These are phyloP conservation scores for Penicillium paxilli DNA, from an alignment of 495 filamentous ascomycete species.

Conservation along the genomic window DNA sequence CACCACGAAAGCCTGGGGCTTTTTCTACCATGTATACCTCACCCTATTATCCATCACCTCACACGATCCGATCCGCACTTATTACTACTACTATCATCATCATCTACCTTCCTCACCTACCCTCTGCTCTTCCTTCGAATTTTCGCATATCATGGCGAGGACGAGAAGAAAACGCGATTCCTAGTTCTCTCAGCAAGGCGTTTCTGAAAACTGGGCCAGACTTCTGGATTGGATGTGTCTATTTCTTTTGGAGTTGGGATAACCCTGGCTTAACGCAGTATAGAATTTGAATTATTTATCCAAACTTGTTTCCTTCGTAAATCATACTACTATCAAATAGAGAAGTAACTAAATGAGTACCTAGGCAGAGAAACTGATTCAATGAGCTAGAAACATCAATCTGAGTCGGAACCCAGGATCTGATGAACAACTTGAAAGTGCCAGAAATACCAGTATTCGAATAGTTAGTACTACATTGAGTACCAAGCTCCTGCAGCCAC, in stretches of 20 bases:
- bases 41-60: not conserved
- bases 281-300: not conserved
- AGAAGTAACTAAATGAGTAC: no score
- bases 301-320: not conserved
- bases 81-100: not conserved
- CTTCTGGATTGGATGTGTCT: not conserved
- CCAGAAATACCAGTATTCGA: no score
- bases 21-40: conserved; percentile 9
- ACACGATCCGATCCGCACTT: not conserved
- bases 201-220: not conserved
- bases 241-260: not conserved
- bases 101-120: not conserved
- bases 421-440: no score
- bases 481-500: no score
- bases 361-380: no score
- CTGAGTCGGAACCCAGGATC: no score
- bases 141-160: not conserved
- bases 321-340: no score
- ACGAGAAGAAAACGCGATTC: not conserved
- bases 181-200: not conserved
- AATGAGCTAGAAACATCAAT: no score
- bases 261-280: not conserved
- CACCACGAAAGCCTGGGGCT: conserved; percentile 26
- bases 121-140: not conserved
- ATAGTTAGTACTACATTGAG: no score